Evolutionary conservation across 2,329 filamentous ascomycete genomes (phyloP).

Genomic region (Nigrospora sphaerica): DNA sequence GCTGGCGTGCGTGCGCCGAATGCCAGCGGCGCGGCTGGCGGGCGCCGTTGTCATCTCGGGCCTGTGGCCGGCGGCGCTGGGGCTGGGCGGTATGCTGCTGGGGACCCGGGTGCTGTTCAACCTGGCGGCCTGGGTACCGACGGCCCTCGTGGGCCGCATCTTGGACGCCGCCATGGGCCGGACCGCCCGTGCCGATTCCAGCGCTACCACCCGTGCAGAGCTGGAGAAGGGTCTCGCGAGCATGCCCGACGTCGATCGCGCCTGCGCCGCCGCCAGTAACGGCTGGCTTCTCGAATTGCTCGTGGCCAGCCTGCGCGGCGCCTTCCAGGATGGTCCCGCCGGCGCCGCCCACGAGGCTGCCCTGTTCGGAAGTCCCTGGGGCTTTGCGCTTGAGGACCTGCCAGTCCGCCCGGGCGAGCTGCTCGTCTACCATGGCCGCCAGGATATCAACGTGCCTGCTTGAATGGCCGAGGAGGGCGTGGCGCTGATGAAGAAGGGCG

Average conservation of each 20-base stretch:
- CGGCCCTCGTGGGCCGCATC: slow-evolving; percentile 6
- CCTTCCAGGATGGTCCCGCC: neutral
- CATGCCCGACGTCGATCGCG: slow-evolving; percentile 11
- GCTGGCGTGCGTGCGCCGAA: slow-evolving; percentile 11
- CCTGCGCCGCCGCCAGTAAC: neutral
- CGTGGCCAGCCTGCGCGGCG: neutral
- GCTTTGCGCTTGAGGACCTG: slow-evolving; percentile 11
- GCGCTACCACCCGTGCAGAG: too few species aligned
- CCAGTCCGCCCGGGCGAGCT: slow-evolving; percentile 6
- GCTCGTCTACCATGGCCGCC: slow-evolving; percentile 12
- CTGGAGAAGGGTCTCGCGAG: slow-evolving; percentile 8
- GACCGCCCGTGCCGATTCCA: slow-evolving; percentile 1
- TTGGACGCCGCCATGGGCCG: slow-evolving; percentile 6
- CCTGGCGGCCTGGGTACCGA: slow-evolving; percentile 8
- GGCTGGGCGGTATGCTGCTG: slow-evolving; percentile 13
- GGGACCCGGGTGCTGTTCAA: slow-evolving; percentile 8
- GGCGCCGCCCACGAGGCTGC: slow-evolving; percentile 7
- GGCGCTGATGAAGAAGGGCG: slow-evolving; percentile 6
- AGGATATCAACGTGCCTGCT: slow-evolving; percentile 14
- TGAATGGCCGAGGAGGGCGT: slow-evolving; percentile 12
- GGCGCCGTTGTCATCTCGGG: slow-evolving; percentile 8
- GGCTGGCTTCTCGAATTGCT: neutral
- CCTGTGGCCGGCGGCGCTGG: slow-evolving; percentile 11
- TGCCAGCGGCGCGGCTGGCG: slow-evolving; percentile 9
- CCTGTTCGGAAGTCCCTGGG: slow-evolving; percentile 10